Base-by-base conservation (phyloP, 495 filamentous ascomycete genomes). In the Aspergillus sclerotiicarbonarius region DNA sequence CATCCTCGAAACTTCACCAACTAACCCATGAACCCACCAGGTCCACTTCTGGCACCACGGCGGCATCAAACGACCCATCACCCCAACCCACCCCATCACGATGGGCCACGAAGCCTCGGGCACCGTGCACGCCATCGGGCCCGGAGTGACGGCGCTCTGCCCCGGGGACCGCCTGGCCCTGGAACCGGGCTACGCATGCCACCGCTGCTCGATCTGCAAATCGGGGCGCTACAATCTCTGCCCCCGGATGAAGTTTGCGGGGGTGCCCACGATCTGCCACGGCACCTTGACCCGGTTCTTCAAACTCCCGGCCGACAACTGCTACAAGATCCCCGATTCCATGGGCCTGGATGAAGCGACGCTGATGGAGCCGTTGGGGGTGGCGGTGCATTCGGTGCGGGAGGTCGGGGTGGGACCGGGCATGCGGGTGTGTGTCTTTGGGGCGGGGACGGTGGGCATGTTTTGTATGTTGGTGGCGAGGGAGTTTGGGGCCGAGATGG, bases 281-380 rank as follows among this genome's bases (percentile, higher is more conserved):
- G 92, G 92, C 29, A 90, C 91, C 0, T 75, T 97, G 41, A 82
- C 88, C 3, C 85, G 87, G 51, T 95, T 88, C 75, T 95, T 87
- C 76, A 69, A 72, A 30, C 76, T 90, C 3, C 88, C 90, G 1
- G 85, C 83, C 48, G 90, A 95, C 67, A 92, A 90, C 68, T 91
- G 87, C 76, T 91, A 92, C 68, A 87, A 85, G 75, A 81, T 97
- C 2, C 88, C 90, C 0, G 80, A 80, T 2, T 63, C 74, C 56
- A 82, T 94, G 35, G 80, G 79, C 0, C 76, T 91, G n/a, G 87
- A 92, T 66, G 90, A 96, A 69, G 92, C 90, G 16, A 90, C 89
- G 9, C 74, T 96, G 25, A 82, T 95, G 57, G 92, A 96, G 78
- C 92, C 92, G 6, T 76, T 95, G 8, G 80, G 83, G 53, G 91